These are phyloP conservation scores for Trypanosoma mega DNA, from an alignment of 208 protist species.

Conservation along the genomic window DNA sequence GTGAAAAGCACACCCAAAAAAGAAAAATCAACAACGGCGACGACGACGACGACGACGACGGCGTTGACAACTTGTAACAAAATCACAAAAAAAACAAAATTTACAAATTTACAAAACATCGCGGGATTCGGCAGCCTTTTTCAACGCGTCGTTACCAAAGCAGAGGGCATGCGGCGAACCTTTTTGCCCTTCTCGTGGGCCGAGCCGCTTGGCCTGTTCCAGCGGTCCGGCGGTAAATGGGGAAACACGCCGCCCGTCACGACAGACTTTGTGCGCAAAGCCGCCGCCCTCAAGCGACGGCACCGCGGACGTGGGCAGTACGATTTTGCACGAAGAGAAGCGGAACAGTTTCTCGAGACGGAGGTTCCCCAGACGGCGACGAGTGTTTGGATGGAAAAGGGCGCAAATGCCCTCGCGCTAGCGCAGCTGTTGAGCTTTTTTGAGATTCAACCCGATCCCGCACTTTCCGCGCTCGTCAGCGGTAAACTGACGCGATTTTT, in stretches of 20 bases:
- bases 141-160: no score
- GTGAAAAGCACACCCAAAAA: no score
- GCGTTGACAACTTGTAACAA: no score
- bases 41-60: no score
- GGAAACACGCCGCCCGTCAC: neutral
- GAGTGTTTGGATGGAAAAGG: constrained; percentile 70
- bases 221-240: neutral
- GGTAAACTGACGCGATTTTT: constrained; percentile 60
- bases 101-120: no score
- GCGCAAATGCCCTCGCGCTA: constrained; percentile 66
- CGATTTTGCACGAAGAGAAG: constrained; percentile 63
- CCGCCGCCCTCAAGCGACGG: constrained; percentile 57
- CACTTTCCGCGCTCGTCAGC: constrained; percentile 52
- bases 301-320: constrained; percentile 61
- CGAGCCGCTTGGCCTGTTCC: no score
- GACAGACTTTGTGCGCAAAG: constrained; percentile 49
- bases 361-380: constrained; percentile 66
- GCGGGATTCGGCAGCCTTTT: no score
- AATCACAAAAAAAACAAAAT: no score
- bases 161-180: no score
- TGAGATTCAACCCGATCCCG: constrained; percentile 68
- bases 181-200: no score
- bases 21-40: no score
- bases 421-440: constrained; percentile 75
- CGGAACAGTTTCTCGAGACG: constrained; percentile 74